phyloP scores from a whole-genome alignment of 176 grass and related monocot genomes.

The Melocanna baccifera region DNA sequence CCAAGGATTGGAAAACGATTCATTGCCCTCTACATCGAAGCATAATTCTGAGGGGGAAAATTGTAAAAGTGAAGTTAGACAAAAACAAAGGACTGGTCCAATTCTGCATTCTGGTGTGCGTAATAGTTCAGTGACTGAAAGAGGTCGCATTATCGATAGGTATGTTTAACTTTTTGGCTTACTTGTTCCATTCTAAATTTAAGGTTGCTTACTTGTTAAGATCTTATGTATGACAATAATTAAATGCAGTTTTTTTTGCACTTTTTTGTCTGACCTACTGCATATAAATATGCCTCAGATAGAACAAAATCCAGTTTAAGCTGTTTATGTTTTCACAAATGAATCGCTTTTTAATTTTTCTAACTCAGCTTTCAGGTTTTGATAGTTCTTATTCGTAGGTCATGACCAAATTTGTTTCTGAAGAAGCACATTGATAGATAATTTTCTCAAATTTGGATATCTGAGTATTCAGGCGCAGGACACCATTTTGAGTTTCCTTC shows the following conservation, averaged over 20 bases:
- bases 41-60: conserved; percentile 38
- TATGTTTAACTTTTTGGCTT: conserved; percentile 26
- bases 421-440: neutral
- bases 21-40: conserved; percentile 51
- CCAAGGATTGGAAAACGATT: conserved; percentile 41
- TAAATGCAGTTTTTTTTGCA: neutral
- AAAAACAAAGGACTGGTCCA: conserved; percentile 63
- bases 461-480: neutral
- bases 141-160: conserved; percentile 47
- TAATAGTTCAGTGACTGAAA: conserved; percentile 45
- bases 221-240: neutral
- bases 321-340: neutral
- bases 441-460: conserved; percentile 1
- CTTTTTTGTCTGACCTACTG: neutral
- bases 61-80: conserved; percentile 41
- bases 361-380: neutral
- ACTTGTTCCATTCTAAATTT: neutral
- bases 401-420: neutral
- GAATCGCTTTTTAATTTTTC: neutral
- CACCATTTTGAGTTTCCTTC: conserved; percentile 15
- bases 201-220: no score
- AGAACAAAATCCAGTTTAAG: neutral
- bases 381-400: neutral
- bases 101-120: conserved; percentile 39
- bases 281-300: neutral